Percentiles rank a stretch among this genome's conserved stretches.
phyloP scores from a whole-genome alignment of 345 rosid species.

The Adansonia digitata region DNA sequence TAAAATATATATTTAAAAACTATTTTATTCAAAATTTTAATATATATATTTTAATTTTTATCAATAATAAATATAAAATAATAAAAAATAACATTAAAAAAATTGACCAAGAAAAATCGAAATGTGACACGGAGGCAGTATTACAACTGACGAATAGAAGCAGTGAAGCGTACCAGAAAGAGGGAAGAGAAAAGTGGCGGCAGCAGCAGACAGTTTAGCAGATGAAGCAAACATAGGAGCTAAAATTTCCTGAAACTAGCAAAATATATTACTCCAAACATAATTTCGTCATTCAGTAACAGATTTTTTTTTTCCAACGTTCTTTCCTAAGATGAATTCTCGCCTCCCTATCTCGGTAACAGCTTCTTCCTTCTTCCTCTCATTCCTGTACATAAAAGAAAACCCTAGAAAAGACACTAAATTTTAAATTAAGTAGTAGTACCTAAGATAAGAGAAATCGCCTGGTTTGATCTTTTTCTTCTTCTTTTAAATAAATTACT shows the following conservation, averaged over 20 bases:
- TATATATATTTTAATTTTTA: too few species aligned
- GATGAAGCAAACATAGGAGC: constrained; percentile 15
- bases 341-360: not conserved
- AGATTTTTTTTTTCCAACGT: not conserved
- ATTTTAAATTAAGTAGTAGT: constrained; percentile 1
- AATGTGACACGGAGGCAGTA: too few species aligned
- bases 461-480: not conserved
- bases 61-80: too few species aligned
- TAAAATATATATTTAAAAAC: too few species aligned
- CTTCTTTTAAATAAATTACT: not conserved
- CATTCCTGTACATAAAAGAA: constrained; percentile 18
- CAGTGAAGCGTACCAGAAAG: not conserved
- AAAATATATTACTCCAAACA: not conserved
- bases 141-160: not conserved
- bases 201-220: constrained; percentile 8
- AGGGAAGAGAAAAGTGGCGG: not conserved
- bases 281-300: constrained; percentile 11
- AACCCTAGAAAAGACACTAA: not conserved
- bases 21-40: too few species aligned
- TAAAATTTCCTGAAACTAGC: not conserved
- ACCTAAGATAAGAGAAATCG: constrained; percentile 21
- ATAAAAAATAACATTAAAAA: too few species aligned
- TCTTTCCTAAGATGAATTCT: not conserved
- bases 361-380: not conserved
- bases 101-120: too few species aligned